These are phyloP conservation scores for Cutaneotrichosporon sp. DNA, from an alignment of 1,284 basidiomycete species.

Conservation along the genomic window DNA sequence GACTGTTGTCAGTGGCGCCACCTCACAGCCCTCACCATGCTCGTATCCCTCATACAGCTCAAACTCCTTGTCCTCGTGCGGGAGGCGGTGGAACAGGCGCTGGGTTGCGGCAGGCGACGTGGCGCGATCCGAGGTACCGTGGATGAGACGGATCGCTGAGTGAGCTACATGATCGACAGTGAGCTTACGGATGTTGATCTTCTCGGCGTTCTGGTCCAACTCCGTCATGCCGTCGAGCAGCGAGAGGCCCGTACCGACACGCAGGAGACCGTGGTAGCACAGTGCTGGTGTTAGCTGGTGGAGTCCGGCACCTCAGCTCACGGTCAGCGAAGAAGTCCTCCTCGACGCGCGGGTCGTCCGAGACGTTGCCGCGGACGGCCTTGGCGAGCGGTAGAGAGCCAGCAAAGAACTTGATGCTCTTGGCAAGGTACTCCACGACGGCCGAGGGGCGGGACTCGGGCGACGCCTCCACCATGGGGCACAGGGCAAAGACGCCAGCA, in stretches of 20 bases:
- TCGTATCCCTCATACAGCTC: conserved; percentile 58
- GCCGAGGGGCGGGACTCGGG: conserved; percentile 53
- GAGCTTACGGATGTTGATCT: conserved; percentile 50
- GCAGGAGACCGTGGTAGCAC: conserved; percentile 57
- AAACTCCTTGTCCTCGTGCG: conserved; percentile 53
- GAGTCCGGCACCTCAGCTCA: conserved; percentile 29
- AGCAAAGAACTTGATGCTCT: conserved; percentile 51
- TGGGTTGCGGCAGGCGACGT: conserved; percentile 55
- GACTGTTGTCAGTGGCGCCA: conserved; percentile 28
- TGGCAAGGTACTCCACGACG: conserved; percentile 51
- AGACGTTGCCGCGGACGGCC: conserved; percentile 57
- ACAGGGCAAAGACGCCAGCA: conserved; percentile 54
- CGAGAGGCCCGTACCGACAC: conserved; percentile 57
- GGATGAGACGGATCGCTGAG: conserved; percentile 56
- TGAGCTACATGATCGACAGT: conserved; percentile 15
- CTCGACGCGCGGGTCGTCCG: conserved; percentile 58
- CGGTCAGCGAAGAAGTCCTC: conserved; percentile 54
- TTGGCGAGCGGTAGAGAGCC: conserved; percentile 55
- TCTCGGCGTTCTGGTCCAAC: conserved; percentile 46
- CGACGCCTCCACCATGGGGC: conserved; percentile 55
- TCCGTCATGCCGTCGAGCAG: conserved; percentile 55
- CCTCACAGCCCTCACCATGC: conserved; percentile 42
- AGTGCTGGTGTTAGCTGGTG: conserved; percentile 35
- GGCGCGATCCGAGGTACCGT: conserved; percentile 57
- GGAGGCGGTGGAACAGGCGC: conserved; percentile 53